Conservation (phyloP, 495 filamentous ascomycete genomes). For the Xylaria flabelliformis region DNA sequence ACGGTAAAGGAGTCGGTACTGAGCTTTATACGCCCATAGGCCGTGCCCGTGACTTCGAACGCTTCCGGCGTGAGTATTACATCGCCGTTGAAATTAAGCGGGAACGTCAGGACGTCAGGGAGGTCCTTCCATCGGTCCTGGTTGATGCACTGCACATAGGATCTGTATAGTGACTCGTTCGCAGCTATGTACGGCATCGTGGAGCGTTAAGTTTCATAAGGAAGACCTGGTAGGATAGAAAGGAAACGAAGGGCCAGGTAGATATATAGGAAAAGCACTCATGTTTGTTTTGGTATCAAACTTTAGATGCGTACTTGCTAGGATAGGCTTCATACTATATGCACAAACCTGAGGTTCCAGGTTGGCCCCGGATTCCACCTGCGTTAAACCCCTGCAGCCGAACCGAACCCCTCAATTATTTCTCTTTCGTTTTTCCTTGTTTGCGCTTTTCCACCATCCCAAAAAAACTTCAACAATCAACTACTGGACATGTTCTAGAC, state of each 20-base stretch:
- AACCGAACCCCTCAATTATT: constrained; percentile 7
- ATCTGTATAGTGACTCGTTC: constrained; percentile 30
- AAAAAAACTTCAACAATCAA: neutral
- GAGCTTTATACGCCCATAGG: constrained; percentile 30
- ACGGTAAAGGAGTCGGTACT: constrained; percentile 30
- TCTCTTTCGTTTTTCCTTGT: neutral
- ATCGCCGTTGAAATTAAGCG: neutral
- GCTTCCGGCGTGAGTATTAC: neutral
- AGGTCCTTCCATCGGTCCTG: constrained; percentile 32
- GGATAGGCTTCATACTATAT: neutral
- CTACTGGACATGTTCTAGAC: neutral
- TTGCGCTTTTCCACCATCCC: neutral
- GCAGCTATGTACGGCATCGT: constrained; percentile 17
- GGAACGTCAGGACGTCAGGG: constrained; percentile 30
- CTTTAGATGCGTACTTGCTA: neutral
- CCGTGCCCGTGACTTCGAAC: constrained; percentile 14
- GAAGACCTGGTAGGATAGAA: neutral
- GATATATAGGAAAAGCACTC: neutral
- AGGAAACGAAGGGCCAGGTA: neutral
- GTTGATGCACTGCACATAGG: constrained; percentile 31
- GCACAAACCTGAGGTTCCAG: neutral
- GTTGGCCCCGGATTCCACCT: constrained; percentile 1
- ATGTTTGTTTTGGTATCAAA: neutral
- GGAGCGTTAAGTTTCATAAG: neutral
- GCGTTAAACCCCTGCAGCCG: neutral